A percentile compares a stretch with the other conserved stretches of the same genome.
Conservation (phyloP, 345 rosid genomes). For the Hypericum perforatum region DNA sequence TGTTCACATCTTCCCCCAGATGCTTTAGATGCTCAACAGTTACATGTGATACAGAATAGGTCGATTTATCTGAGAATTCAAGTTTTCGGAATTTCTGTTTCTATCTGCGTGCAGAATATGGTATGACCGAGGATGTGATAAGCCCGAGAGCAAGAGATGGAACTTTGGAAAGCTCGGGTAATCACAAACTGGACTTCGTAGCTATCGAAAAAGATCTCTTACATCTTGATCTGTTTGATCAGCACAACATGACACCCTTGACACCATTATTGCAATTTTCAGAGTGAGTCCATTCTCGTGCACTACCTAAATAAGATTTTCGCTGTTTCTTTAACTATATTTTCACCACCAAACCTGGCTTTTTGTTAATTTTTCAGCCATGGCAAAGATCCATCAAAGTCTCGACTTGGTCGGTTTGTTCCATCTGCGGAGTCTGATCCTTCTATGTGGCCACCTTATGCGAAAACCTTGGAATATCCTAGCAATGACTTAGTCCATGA, state of each 20-base stretch:
- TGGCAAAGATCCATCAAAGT: conserved; percentile 29
- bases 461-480: conserved; percentile 17
- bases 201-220: conserved; percentile 17
- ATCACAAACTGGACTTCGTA: conserved; percentile 16
- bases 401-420: conserved; percentile 16
- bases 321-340: no score
- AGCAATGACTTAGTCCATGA: conserved; percentile 22
- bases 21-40: no score
- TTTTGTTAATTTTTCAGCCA: conserved; percentile 20
- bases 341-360: neutral
- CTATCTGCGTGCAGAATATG: conserved; percentile 27
- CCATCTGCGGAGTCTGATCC: conserved; percentile 29
- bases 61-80: neutral
- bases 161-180: conserved; percentile 11
- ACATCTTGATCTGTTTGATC: conserved; percentile 19
- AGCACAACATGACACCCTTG: conserved; percentile 23
- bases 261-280: conserved; percentile 42
- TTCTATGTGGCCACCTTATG: conserved; percentile 19
- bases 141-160: conserved; percentile 17
- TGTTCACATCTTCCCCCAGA: no score
- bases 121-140: conserved; percentile 19
- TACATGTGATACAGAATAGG: no score
- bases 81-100: conserved; percentile 7
- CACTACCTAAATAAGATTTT: no score
- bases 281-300: conserved; percentile 19